Evolutionary conservation across 306 rosid species (phyloP), one percentile per base, ranked within the genome.

Genomic region (Dryas octopetala): DNA sequence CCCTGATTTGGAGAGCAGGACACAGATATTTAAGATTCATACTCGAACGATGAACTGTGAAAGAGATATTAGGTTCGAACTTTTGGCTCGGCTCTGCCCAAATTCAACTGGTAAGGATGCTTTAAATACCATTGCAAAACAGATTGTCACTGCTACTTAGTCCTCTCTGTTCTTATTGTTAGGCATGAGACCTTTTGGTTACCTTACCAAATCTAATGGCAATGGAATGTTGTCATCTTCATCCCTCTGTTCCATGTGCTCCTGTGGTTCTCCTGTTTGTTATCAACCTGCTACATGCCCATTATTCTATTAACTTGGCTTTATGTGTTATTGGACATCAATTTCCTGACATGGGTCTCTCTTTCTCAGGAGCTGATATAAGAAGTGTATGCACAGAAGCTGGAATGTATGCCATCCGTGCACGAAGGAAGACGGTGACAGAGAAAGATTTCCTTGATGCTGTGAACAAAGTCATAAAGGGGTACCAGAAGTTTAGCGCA

Each of bases 391-490:
- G 99, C 89, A 96, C 99, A 0, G 99, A 96, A 84, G 99, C 99
- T 11, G 99, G 99, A 75, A 96, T 96, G 99, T 96, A 81, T 74
- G 99, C 99, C 16, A 96, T 96, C 81, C 97, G 99, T 16, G 99
- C 98, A 58, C 84, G 98, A 75, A 92, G 99, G 85, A 96, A 96
- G 89, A 96, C 98, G 0, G 99, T 92, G 75, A 96, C 99, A 0
- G 99, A 96, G 88, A 96, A 96, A 70, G 99, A 96, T 74, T 96
- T 96, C 86, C 97, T 96, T 2, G 99, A 96, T 81, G 99, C 99
- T 2, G 99, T 96, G 57, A 96, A 96, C 74, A 96, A 96, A 80
- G 99, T 96, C 77, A 96, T 96, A 74, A 96, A 96, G 77, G 99
- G 99, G 40, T 96, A 96, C 82, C 99, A 96, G 65, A 96, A 96